phyloP scores from a whole-genome alignment of 164 flowering plant species.

The Magnolia changhungtana region DNA sequence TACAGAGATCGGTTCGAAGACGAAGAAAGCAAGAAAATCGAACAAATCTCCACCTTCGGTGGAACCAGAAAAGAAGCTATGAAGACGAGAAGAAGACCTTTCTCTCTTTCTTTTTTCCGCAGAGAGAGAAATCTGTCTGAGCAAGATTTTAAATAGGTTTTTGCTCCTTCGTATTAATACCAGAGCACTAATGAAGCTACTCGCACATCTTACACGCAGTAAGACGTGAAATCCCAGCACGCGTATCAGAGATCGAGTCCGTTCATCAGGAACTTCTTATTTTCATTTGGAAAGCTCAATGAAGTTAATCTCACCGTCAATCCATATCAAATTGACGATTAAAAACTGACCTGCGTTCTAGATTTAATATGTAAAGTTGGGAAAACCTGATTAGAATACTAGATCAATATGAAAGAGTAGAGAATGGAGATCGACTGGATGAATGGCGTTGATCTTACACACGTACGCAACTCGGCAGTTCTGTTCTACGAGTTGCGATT shows the following conservation, averaged over 20 bases:
- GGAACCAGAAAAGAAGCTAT: not conserved
- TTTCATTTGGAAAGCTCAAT: too few relatives aligned
- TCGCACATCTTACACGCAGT: not conserved
- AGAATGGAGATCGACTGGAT: too few relatives aligned
- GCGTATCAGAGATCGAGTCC: not conserved
- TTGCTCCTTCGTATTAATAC: not conserved
- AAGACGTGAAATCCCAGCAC: not conserved
- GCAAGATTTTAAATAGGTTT: not conserved
- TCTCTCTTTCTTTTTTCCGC: not conserved
- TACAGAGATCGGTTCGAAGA: constrained; percentile 6
- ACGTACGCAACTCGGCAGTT: too few relatives aligned
- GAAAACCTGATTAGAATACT: too few relatives aligned
- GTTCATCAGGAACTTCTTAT: not conserved
- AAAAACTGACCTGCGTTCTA: too few relatives aligned
- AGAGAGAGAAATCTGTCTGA: not conserved
- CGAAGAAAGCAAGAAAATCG: constrained; percentile 6
- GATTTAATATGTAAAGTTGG: too few relatives aligned
- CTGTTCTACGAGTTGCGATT: too few relatives aligned
- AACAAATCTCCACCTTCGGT: constrained; percentile 18
- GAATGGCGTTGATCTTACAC: too few relatives aligned
- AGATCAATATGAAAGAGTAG: too few relatives aligned
- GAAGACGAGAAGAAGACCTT: not conserved
- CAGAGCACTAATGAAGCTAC: not conserved
- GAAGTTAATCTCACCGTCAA: too few relatives aligned
- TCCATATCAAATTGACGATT: too few relatives aligned